Conservation (phyloP, 495 filamentous ascomycete genomes). For the Aspergillus conjunctus region DNA sequence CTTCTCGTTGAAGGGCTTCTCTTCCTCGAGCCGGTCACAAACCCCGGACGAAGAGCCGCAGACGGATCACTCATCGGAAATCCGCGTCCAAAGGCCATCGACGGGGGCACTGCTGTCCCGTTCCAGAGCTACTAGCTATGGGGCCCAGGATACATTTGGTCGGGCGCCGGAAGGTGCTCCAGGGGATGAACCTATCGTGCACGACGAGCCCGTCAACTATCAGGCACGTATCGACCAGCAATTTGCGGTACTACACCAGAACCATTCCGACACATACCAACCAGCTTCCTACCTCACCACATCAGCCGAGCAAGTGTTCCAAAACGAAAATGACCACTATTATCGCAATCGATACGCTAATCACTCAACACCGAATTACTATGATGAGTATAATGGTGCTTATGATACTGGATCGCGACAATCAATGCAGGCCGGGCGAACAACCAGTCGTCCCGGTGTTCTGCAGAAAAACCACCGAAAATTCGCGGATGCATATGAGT, state of each 20-base stretch:
- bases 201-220: conserved; percentile 42
- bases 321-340: conserved; percentile 41
- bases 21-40: conserved; percentile 44
- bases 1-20: conserved; percentile 65
- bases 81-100: conserved; percentile 35
- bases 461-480: conserved; percentile 82
- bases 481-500: conserved; percentile 89
- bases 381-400: conserved; percentile 44
- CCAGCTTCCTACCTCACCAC: conserved; percentile 34
- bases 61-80: conserved; percentile 30
- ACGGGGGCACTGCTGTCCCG: conserved; percentile 34
- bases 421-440: conserved; percentile 48
- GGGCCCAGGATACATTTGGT: conserved; percentile 40
- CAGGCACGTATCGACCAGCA: conserved; percentile 50
- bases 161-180: conserved; percentile 36
- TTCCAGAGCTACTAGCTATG: conserved; percentile 41
- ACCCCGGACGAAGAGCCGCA: conserved; percentile 44
- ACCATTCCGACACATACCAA: conserved; percentile 35
- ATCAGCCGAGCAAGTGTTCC: conserved; percentile 40
- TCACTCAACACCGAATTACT: conserved; percentile 49
- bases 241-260: conserved; percentile 45
- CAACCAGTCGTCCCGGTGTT: conserved; percentile 53
- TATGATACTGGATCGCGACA: conserved; percentile 45
- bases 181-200: conserved; percentile 30
- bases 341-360: conserved; percentile 40